phyloP scores from a whole-genome alignment of 2,329 filamentous ascomycete genomes.

The Rasamsonia emersonii region DNA sequence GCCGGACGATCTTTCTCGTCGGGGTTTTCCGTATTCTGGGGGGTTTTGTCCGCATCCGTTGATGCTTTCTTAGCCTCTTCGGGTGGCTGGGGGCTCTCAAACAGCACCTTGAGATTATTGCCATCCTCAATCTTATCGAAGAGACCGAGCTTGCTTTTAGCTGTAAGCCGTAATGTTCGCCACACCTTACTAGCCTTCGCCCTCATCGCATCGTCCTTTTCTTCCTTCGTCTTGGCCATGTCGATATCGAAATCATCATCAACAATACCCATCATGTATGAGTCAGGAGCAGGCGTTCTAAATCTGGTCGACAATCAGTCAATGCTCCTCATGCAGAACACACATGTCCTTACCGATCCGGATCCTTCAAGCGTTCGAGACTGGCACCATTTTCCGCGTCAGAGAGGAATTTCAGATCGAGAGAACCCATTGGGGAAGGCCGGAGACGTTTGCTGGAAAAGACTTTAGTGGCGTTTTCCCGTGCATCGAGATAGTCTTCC shows the following conservation, averaged over 20 bases:
- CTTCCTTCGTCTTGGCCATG: constrained; percentile 60
- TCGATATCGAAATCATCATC: constrained; percentile 79
- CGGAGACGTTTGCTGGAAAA: constrained; percentile 65
- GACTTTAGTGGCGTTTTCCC: constrained; percentile 54
- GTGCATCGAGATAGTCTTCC: constrained; percentile 61
- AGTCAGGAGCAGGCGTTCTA: constrained; percentile 59
- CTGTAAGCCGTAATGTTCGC: constrained; percentile 76
- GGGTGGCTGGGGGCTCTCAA: constrained; percentile 23
- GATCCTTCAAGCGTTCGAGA: constrained; percentile 61
- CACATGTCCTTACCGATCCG: constrained; percentile 37
- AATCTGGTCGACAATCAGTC: constrained; percentile 43
- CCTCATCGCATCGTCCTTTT: constrained; percentile 52
- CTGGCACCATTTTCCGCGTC: constrained; percentile 54
- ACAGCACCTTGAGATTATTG: constrained; percentile 54
- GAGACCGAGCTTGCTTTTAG: constrained; percentile 60
- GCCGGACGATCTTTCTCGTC: background rate
- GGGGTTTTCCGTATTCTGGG: constrained; percentile 2
- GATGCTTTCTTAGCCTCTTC: constrained; percentile 15
- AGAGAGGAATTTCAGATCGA: constrained; percentile 70
- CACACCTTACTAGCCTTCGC: constrained; percentile 83
- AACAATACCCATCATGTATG: constrained; percentile 64
- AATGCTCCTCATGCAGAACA: background rate
- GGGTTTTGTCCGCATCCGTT: constrained; percentile 13
- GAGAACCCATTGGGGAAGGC: constrained; percentile 59
- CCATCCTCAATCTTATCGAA: constrained; percentile 87